Conservation (phyloP, 768 basidiomycete species). For the Asterophora lycoperdoides region DNA sequence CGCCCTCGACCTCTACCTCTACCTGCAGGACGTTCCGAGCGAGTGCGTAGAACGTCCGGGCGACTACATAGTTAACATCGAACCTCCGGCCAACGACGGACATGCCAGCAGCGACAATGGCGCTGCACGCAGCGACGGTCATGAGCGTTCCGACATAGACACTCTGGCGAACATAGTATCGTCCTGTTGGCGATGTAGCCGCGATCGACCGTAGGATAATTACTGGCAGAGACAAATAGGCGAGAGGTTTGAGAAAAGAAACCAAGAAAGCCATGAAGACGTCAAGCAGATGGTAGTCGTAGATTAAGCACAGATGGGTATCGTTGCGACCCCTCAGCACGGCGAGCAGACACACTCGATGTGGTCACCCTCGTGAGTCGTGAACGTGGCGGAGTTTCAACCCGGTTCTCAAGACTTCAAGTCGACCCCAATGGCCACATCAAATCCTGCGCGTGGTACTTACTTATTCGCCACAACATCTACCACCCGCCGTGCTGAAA, state of each 20-base stretch:
- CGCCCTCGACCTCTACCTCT: constrained; percentile 76
- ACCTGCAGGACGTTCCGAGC: constrained; percentile 63
- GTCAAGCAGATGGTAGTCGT: constrained; percentile 9
- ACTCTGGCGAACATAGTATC: constrained; percentile 71
- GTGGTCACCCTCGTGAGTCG: constrained; percentile 6
- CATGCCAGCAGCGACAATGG: constrained; percentile 63
- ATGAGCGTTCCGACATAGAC: constrained; percentile 70
- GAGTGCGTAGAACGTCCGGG: constrained; percentile 74
- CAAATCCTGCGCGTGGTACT: constrained; percentile 25
- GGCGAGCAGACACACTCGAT: constrained; percentile 17
- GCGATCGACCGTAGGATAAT: constrained; percentile 61
- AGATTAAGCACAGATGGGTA: constrained; percentile 1
- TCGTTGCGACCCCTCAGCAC: constrained; percentile 8
- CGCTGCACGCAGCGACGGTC: constrained; percentile 67
- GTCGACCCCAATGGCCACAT: constrained; percentile 1
- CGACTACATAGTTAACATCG: constrained; percentile 81
- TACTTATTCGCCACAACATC: constrained; percentile 6
- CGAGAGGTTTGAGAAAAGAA: constrained; percentile 62
- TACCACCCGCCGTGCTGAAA: constrained; percentile 17
- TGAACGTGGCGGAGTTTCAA: constrained; percentile 19
- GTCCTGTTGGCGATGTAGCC: constrained; percentile 47
- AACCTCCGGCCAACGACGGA: constrained; percentile 62
- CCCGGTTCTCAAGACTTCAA: constrained; percentile 4
- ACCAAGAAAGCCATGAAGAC: constrained; percentile 57
- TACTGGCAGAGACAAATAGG: constrained; percentile 72